These are phyloP conservation scores for Globisporangium emineosum DNA, from an alignment of 352 stramenopile genomes.

Conservation along the genomic window DNA sequence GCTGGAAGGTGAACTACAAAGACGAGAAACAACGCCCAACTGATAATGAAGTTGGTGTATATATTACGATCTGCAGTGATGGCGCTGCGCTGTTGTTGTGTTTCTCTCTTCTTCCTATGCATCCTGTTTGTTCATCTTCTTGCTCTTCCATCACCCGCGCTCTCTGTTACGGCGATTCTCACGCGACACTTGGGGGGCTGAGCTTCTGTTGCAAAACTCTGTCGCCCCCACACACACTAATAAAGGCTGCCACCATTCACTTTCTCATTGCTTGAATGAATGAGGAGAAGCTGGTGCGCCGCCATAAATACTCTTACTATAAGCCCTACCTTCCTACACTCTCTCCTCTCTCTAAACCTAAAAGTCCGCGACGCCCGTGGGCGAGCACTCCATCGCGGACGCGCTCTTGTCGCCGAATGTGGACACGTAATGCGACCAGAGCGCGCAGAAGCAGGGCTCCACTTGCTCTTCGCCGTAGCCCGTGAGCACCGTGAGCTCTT, in stretches of 20 bases:
- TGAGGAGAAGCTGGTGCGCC: neutral
- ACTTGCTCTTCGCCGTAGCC: constrained; percentile 81
- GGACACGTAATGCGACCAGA: constrained; percentile 79
- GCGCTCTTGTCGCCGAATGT: constrained; percentile 67
- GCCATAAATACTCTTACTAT: constrained; percentile 16
- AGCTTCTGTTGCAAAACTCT: neutral
- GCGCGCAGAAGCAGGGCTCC: constrained; percentile 76
- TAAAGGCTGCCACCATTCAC: neutral
- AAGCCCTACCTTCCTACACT: neutral
- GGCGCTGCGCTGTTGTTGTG: neutral
- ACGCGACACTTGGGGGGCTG: constrained; percentile 5
- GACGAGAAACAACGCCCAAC: no score
- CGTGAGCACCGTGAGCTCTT: constrained; percentile 77
- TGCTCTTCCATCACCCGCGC: neutral
- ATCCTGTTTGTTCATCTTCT: neutral
- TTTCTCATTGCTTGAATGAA: neutral
- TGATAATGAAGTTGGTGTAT: constrained; percentile 8
- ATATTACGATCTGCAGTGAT: constrained; percentile 4
- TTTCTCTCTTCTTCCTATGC: constrained; percentile 3
- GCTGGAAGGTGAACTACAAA: neutral
- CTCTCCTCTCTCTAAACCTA: neutral
- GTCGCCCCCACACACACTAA: neutral
- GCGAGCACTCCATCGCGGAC: constrained; percentile 63
- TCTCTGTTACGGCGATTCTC: neutral
- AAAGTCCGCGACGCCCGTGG: constrained; percentile 60